A percentile compares a stretch with the other conserved stretches of the same genome.
These are phyloP conservation scores for Rosa rugosa DNA, from an alignment of 306 rosid species.

Conservation along the genomic window DNA sequence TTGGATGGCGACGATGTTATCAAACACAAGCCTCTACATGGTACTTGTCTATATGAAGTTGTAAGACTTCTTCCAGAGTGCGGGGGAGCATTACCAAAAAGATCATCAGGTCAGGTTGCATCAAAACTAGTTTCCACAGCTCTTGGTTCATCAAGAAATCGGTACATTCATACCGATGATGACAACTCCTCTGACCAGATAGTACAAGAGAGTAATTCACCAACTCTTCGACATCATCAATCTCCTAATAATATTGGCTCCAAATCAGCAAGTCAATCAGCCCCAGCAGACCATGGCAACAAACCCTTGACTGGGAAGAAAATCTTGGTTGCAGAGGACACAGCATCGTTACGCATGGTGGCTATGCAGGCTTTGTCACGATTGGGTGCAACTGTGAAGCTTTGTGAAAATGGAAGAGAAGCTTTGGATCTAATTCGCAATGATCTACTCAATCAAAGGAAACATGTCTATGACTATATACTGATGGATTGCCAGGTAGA, in stretches of 20 bases:
- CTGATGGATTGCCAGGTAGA: slow-evolving; percentile 82
- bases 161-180: background rate
- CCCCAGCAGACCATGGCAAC: background rate
- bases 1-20: slow-evolving; percentile 45
- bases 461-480: slow-evolving; percentile 52
- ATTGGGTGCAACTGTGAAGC: slow-evolving; percentile 54
- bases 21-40: slow-evolving; percentile 65
- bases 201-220: slow-evolving; percentile 1
- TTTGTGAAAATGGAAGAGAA: slow-evolving; percentile 58
- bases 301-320: slow-evolving; percentile 53
- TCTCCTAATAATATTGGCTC: background rate
- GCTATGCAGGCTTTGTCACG: slow-evolving; percentile 22
- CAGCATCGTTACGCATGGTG: slow-evolving; percentile 24
- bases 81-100: slow-evolving; percentile 44
- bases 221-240: background rate
- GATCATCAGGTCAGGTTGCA: slow-evolving; percentile 6
- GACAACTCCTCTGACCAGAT: background rate
- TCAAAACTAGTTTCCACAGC: background rate
- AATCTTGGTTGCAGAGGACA: slow-evolving; percentile 67
- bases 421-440: slow-evolving; percentile 43
- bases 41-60: slow-evolving; percentile 51
- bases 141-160: slow-evolving; percentile 10
- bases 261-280: slow-evolving; percentile 15
- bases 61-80: slow-evolving; percentile 70
- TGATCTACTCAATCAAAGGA: slow-evolving; percentile 26